Conservation (phyloP, 495 filamentous ascomycete species). For the Hyaloscypha bicolor region DNA sequence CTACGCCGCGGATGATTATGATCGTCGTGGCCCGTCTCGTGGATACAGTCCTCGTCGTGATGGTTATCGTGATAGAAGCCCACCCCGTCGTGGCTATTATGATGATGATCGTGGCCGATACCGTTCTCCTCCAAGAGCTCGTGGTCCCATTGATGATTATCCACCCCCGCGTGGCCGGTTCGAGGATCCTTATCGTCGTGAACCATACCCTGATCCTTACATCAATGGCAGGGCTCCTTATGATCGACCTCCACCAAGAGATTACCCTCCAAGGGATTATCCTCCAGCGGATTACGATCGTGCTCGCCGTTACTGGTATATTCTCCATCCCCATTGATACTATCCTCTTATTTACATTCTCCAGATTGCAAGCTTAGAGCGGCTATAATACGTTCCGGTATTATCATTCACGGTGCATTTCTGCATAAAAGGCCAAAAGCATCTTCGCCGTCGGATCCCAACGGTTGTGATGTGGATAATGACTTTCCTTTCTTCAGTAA, state of each 20-base stretch:
- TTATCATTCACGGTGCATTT: slow-evolving; percentile 2
- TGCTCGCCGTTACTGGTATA: slow-evolving; percentile 32
- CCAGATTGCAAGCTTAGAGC: slow-evolving; percentile 9
- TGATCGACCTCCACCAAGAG: slow-evolving; percentile 58
- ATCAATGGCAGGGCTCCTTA: slow-evolving; percentile 57
- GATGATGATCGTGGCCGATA: slow-evolving; percentile 66
- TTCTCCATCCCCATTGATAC: slow-evolving; percentile 1
- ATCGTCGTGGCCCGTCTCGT: slow-evolving; percentile 76
- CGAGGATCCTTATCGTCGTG: slow-evolving; percentile 64
- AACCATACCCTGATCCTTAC: slow-evolving; percentile 64
- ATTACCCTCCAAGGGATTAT: slow-evolving; percentile 54
- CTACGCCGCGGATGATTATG: slow-evolving; percentile 72
- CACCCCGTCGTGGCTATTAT: slow-evolving; percentile 80
- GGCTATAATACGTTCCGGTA: slow-evolving; percentile 17
- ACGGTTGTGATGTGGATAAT: slow-evolving; percentile 17
- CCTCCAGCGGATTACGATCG: slow-evolving; percentile 49
- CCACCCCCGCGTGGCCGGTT: slow-evolving; percentile 62
- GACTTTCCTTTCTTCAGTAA: slow-evolving; percentile 5
- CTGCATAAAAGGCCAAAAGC: neutral
- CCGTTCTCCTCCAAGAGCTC: slow-evolving; percentile 69
- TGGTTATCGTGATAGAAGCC: slow-evolving; percentile 85
- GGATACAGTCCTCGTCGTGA: slow-evolving; percentile 74
- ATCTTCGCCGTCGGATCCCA: slow-evolving; percentile 5
- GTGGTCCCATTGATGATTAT: slow-evolving; percentile 72
- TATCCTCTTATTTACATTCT: neutral